Evolutionary conservation across 257 asterid genomes (phyloP), one percentile per base, ranked within the genome.

Genomic region (Nemophila menziesii): DNA sequence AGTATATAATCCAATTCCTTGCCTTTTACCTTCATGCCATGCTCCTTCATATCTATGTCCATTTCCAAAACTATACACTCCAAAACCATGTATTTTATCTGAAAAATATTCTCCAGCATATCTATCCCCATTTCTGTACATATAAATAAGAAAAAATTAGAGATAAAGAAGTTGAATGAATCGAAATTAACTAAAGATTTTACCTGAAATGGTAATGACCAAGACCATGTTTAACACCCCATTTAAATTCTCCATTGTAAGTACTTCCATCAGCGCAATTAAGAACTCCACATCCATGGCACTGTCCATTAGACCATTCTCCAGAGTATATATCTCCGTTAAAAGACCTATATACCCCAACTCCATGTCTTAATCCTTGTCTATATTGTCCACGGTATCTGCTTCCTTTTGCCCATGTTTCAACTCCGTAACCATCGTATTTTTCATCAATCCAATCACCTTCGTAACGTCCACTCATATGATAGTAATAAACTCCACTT

Each of bases 21-120:
- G 92, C 66, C 82, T 71, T 26, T 73, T 73, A 0, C 94, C 94
- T 64, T 82, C 94, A 6, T 82, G 92, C 94, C 94, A 82, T 1
- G 92, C 81, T 52, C 94, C 94, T 46, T 82, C 89, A 12, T 82
- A 82, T 26, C 46, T 70, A 47, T 82, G 94, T 44, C 92, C 79
- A 44, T 79, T 74, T 24, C 73, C 82, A 22, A 82, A 82, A 44
- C 49, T 70, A 61, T 82, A 82, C 5, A 76, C 80, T 11, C 94
- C 94, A 29, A 79, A 82, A 43, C 94, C 94, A 39, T 82, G 92
- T 54, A 79, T 61, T 64, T 73, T 73, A 54, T 82, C 94, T 1
- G 86, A 78, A 42, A 78, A 78, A 55, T 82, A 82, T 46, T 82
- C 92, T 2, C 94, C 94, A 0, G 75, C 75, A 59, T 79, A 82